Conservation (phyloP, 2,329 filamentous ascomycete species). For the Zasmidium angulare region DNA sequence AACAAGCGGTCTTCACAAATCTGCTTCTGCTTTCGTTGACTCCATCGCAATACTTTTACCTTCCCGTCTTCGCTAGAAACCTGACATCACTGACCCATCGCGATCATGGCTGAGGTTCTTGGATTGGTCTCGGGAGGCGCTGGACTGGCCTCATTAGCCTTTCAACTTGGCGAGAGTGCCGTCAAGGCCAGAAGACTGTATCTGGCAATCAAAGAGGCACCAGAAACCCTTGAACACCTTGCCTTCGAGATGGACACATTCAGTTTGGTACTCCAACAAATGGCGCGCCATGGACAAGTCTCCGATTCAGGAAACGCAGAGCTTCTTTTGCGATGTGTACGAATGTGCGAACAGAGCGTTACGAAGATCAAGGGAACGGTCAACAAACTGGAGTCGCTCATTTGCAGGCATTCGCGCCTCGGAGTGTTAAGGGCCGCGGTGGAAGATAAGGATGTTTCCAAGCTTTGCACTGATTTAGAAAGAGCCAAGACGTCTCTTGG, state of each 20-base stretch:
- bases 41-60: too few species aligned
- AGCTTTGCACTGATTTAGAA: background rate
- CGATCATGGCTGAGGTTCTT: constrained; percentile 6
- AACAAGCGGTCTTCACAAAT: too few species aligned
- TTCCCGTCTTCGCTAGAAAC: too few species aligned
- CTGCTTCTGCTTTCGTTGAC: too few species aligned
- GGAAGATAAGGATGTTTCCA: background rate
- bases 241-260: constrained; percentile 6
- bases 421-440: background rate
- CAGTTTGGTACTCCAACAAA: background rate
- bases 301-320: background rate
- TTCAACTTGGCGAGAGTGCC: constrained; percentile 18
- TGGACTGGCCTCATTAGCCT: constrained; percentile 14
- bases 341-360: background rate
- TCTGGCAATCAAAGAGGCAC: constrained; percentile 7
- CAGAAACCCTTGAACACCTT: constrained; percentile 1
- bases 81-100: too few species aligned
- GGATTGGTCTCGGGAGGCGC: constrained; percentile 15
- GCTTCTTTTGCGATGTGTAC: background rate
- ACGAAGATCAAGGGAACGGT: background rate
- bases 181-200: constrained; percentile 11
- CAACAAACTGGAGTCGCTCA: background rate
- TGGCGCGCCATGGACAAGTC: background rate
- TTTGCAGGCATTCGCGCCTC: background rate
- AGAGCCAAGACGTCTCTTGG: background rate